Base-by-base conservation (phyloP, 208 protist genomes). In the Trypanosoma caninum region DNA sequence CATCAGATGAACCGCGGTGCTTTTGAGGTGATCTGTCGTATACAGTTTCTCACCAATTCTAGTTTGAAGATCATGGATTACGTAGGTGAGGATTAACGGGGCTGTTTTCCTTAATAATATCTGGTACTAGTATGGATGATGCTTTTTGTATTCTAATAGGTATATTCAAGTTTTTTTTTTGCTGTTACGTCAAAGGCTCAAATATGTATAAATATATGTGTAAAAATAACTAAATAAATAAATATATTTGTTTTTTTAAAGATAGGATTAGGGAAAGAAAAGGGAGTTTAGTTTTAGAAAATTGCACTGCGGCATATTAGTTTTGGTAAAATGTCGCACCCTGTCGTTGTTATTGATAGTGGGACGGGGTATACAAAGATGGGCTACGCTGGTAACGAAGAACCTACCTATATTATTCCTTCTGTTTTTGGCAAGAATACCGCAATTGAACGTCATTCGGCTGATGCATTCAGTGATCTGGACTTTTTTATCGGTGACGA, bases 331-430 rank as follows among this genome's bases (percentile, higher is more conserved):
- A 76, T 74, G 54, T 46, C 71, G 7, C 22, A 65, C 13, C 96
- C 97, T 2, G 91, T 97, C 8, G 85, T 98, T 38, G 95, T 99
- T n/a, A 98, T 99, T 55, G 98, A 99, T 78, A 97, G 97, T 80
- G 98, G 98, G 62, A 99, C 98, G 5, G 96, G 97, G 59, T 99
- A 97, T 77, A 99, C 97, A 14, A 99, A 99, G 75, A 98, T 99
- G 82, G 98, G 98, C 20, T 99, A 98, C 80, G 96, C 97, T 22
- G 96, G 97, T 40, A 99, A 99, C 69, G 62, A 59, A 30, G 88
- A 96, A 58, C 98, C 98, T 0, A 82, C 69, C 1, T 99, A 88
- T 72, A 97, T 99, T 33, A 84, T 99, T 25, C 98, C 98, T 37
- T 92, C 98, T 8, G 44, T 89, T 3, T 95, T 98, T 53, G 97